Percentiles rank a stretch among this genome's conserved stretches.
Conservation (phyloP, 2,329 filamentous ascomycete genomes). For the Phialophora chinensis region DNA sequence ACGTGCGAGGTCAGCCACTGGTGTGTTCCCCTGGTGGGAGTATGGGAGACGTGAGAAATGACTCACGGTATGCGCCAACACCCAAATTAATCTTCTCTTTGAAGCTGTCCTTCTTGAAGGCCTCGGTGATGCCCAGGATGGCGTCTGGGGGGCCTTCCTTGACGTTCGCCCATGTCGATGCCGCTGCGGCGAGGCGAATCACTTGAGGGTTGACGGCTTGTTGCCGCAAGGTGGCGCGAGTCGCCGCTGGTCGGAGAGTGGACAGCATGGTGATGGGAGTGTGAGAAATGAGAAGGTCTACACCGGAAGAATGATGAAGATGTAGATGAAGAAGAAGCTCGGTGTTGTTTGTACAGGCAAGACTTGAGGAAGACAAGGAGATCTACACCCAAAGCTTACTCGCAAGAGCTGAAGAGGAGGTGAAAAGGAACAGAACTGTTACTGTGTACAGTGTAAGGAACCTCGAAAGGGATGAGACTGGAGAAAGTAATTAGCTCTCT, state of each 20-base stretch:
- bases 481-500: not conserved
- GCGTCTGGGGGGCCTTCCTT: constrained; percentile 83
- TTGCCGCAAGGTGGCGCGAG: constrained; percentile 47
- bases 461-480: constrained; percentile 7
- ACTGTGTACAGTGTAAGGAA: not conserved
- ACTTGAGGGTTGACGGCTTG: constrained; percentile 42
- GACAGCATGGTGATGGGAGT: constrained; percentile 50
- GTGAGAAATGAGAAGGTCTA: not conserved
- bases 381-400: too few species aligned
- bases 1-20: not conserved
- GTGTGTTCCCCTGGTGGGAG: not conserved
- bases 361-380: not conserved
- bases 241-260: constrained; percentile 51
- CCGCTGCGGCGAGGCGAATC: constrained; percentile 61
- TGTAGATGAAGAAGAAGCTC: not conserved
- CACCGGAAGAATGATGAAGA: not conserved
- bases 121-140: constrained; percentile 77
- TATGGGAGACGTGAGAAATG: not conserved
- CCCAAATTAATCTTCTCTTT: constrained; percentile 97
- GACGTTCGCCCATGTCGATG: constrained; percentile 88
- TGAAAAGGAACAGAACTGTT: not conserved
- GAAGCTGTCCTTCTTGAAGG: constrained; percentile 96
- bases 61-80: constrained; percentile 89
- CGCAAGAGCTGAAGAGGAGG: not conserved
- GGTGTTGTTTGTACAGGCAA: not conserved